Percentiles rank a stretch among this genome's conserved stretches.
These are phyloP conservation scores for Tylopilus rubrobrunneus DNA, from an alignment of 768 basidiomycete species.

Conservation along the genomic window DNA sequence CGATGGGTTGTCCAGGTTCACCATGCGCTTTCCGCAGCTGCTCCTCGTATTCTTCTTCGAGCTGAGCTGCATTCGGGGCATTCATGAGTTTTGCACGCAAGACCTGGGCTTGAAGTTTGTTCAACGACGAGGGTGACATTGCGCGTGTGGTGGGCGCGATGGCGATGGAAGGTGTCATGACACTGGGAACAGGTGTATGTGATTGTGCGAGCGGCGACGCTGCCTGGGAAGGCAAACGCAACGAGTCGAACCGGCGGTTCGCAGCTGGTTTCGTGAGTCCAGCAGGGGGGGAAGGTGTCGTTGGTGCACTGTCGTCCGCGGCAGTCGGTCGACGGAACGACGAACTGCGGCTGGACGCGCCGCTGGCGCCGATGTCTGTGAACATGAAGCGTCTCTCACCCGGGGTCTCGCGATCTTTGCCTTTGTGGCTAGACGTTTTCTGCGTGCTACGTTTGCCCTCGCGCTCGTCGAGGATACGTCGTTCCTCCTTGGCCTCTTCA, in stretches of 20 bases:
- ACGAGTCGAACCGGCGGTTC: constrained; percentile 55
- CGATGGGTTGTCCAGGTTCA: constrained; percentile 34
- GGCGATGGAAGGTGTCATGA: constrained; percentile 68
- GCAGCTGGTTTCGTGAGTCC: constrained; percentile 29
- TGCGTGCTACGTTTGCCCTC: constrained; percentile 48
- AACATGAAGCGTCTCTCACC: constrained; percentile 64
- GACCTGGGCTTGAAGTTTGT: constrained; percentile 90
- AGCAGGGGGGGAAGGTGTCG: constrained; percentile 50
- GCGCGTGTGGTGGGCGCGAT: constrained; percentile 37
- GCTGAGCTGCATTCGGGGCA: constrained; percentile 64
- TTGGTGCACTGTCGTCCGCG: constrained; percentile 46
- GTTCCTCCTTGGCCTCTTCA: constrained; percentile 85
- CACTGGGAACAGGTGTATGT: constrained; percentile 85
- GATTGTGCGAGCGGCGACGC: constrained; percentile 57
- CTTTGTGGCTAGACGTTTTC: constrained; percentile 34
- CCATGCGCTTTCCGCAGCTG: constrained; percentile 54
- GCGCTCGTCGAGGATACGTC: constrained; percentile 80
- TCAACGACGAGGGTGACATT: constrained; percentile 75
- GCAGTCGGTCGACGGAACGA: constrained; percentile 85
- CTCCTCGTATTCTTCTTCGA: constrained; percentile 84
- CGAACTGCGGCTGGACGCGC: constrained; percentile 72
- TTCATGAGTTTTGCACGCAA: constrained; percentile 87
- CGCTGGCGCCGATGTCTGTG: constrained; percentile 58
- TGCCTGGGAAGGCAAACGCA: constrained; percentile 57
- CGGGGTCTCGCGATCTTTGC: constrained; percentile 35